Evolutionary conservation across 148 eudicot species (phyloP), one percentile per base, ranked within the genome.

Genomic region (Amaranthus palmeri): DNA sequence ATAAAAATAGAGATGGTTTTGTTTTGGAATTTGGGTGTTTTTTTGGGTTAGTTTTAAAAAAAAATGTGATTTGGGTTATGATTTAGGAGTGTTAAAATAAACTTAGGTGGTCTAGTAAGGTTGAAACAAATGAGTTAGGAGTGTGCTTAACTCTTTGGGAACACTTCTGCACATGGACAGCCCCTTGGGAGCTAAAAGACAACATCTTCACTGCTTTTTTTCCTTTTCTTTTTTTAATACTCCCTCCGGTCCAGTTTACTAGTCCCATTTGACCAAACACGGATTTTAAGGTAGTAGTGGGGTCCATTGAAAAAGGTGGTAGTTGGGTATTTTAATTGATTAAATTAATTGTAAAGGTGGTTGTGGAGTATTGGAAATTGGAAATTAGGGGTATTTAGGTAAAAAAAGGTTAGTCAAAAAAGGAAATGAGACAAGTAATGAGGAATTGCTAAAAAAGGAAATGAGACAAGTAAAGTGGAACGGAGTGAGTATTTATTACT

Each of bases 161-260:
- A 79, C 85, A 85, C 85, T 75, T 78, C 84, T 81, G 80, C 93
- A 88, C 93, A 91, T 88, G 96, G 85, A 85, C 81, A 90, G 36
- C 36, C 84, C 72, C 73, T 81, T 71, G 79, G 82, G 62, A 49
- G 71, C 84, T 73, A 89, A 50, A 86, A 68, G 86, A 86, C 93
- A 86, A 85, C 44, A 18, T 57, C 36, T 64, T 11, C 59, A 62
- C 66, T 51, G 25, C 63, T 42, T 5, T 41, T 70, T 70, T 68
- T 54, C 2, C 53, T 36, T 25, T 71, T 71, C 60, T 3, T 10
- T 15, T 8, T 46, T 57, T 47, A 10, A 6, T 50, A n/a, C n/a
- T n/a, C n/a, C n/a, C n/a, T n/a, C n/a, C n/a, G n/a, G n/a, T n/a
- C n/a, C n/a, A n/a, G n/a, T n/a, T n/a, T n/a, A n/a, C n/a, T n/a